phyloP scores from a whole-genome alignment of 345 rosid genomes.

The Mercurialis annua region DNA sequence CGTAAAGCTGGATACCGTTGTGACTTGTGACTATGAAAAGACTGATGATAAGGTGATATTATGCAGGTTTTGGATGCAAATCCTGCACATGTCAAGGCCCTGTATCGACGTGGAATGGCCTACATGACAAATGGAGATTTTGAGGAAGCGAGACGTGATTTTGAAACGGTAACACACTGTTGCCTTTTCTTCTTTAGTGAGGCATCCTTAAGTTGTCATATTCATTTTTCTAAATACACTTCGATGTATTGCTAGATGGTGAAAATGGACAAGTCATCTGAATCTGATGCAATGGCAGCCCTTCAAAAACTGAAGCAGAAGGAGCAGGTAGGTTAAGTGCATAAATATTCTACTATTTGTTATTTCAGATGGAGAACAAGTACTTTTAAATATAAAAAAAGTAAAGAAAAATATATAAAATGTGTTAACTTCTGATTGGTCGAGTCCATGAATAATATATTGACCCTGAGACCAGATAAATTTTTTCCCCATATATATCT shows the following conservation, averaged over 20 bases:
- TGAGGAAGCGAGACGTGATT: conserved; percentile 72
- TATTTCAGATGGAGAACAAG: neutral
- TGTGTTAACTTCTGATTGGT: no score
- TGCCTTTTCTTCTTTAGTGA: neutral
- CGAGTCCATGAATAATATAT: no score
- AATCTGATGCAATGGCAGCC: conserved; percentile 66
- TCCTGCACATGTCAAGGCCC: conserved; percentile 76
- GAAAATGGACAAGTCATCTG: conserved; percentile 52
- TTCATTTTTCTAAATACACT: conserved; percentile 18
- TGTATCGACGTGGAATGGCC: conserved; percentile 97
- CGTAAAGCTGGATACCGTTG: neutral
- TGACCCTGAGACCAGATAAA: no score
- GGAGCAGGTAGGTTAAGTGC: conserved; percentile 52
- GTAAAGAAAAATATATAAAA: no score
- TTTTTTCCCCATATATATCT: neutral
- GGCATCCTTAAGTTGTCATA: neutral
- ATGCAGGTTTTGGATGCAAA: conserved; percentile 81
- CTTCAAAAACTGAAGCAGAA: conserved; percentile 75
- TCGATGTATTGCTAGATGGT: conserved; percentile 42
- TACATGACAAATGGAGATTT: conserved; percentile 76
- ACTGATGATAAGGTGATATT: conserved; percentile 6
- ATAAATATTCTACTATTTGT: neutral
- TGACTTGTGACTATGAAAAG: neutral
- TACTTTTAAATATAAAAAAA: no score
- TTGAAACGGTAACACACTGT: conserved; percentile 11